Evolutionary conservation across 805 yeast genomes (phyloP), one percentile per base, ranked within the genome.

Genomic region (Candida mattraensis): DNA sequence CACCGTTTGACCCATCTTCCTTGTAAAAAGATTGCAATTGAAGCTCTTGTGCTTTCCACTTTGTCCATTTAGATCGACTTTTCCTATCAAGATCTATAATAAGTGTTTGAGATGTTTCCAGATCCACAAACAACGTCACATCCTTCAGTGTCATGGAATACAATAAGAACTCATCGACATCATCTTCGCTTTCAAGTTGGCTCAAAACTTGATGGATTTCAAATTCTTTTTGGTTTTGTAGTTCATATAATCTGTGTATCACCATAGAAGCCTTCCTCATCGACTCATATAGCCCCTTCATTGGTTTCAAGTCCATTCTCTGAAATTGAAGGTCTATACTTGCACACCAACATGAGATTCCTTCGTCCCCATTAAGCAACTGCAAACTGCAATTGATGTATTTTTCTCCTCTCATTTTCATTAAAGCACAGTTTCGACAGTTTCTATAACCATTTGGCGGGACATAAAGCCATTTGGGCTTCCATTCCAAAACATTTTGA

Each of bases 61-160:
- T 67, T 26, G 49, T 49, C 53, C 63, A 71, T 38, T 72, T 74
- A 16, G 56, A 34, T 9, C 55, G 53, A 3, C 71, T 62, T 47
- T 76, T 76, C 42, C 67, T 58, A 46, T 76, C 81, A 35, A 76
- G 52, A 47, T 76, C 81, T 27, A 73, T 59, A 23, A 76, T 54
- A 28, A 55, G 60, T 10, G 49, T 36, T 8, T 19, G 18, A 6
- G 22, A 18, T 5, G 35, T 35, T 7, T 58, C 63, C 27, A 73
- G 56, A 28, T 66, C 64, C 13, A 74, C 45, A 36, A 75, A 69
- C 7, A 76, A 43, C 1, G 79, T 76, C 11, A 72, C 72, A 47
- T 76, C 81, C 42, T 76, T 60, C 32, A 76, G 46, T 0, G 80
- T 70, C 80, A 76, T 76, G 2, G 67, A 63, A 14, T 64, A 50